Percentiles rank a stretch among this genome's conserved stretches.
These are phyloP conservation scores for Aspergillus arachidicola DNA, from an alignment of 2,329 filamentous ascomycete species.

Conservation along the genomic window DNA sequence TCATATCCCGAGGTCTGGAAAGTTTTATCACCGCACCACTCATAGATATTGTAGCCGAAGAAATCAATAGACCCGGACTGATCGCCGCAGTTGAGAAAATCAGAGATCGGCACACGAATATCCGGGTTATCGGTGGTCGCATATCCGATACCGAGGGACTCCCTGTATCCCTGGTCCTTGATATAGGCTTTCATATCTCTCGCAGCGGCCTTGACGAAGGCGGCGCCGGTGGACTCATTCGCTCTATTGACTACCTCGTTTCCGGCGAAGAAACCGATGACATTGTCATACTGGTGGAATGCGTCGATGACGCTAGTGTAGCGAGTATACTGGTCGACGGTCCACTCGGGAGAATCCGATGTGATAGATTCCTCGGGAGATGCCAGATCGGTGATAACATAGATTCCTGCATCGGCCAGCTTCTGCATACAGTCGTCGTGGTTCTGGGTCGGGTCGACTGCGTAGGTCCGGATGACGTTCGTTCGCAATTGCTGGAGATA, in stretches of 20 bases:
- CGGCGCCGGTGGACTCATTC: constrained; percentile 86
- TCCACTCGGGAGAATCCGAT: constrained; percentile 77
- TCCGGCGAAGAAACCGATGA: constrained; percentile 95
- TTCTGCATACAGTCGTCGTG: constrained; percentile 84
- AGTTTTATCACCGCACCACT: constrained; percentile 88
- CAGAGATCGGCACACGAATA: constrained; percentile 80
- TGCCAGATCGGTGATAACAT: constrained; percentile 88
- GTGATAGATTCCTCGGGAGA: constrained; percentile 83
- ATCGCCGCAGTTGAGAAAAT: constrained; percentile 91
- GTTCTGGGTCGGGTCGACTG: constrained; percentile 76
- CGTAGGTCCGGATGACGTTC: constrained; percentile 95
- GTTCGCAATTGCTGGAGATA: constrained; percentile 76
- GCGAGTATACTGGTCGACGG: constrained; percentile 72
- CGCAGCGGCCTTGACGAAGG: constrained; percentile 96
- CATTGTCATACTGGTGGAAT: constrained; percentile 81
- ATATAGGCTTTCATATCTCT: constrained; percentile 97
- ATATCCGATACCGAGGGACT: constrained; percentile 82
- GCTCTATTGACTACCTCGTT: constrained; percentile 92
- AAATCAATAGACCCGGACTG: constrained; percentile 77
- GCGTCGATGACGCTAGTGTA: constrained; percentile 84
- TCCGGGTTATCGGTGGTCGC: constrained; percentile 89
- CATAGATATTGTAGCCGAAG: constrained; percentile 99
- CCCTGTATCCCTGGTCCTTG: constrained; percentile 72
- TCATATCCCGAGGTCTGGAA: constrained; percentile 78
- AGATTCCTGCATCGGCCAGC: constrained; percentile 84